phyloP scores from a whole-genome alignment of 768 basidiomycete species.

The Ramaria sp. region DNA sequence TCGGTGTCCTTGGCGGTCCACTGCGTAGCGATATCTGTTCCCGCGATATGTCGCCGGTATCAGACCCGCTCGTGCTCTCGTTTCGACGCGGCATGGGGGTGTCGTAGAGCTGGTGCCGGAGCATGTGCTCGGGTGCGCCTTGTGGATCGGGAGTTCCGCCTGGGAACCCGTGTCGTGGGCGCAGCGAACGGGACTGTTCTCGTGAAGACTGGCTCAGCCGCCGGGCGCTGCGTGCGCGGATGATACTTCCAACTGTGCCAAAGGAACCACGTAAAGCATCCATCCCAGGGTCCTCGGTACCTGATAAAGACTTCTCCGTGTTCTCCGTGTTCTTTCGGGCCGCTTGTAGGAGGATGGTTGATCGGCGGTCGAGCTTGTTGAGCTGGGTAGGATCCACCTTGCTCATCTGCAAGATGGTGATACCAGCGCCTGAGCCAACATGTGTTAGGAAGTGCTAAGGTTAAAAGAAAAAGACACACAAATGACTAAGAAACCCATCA shows the following conservation, averaged over 20 bases:
- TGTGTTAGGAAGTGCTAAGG: neutral
- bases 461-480: slow-evolving; percentile 25
- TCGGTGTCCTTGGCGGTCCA: slow-evolving; percentile 32
- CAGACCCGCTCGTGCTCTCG: slow-evolving; percentile 24
- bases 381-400: slow-evolving; percentile 82
- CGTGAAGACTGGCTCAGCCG: slow-evolving; percentile 36
- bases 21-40: slow-evolving; percentile 9
- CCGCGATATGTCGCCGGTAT: slow-evolving; percentile 15
- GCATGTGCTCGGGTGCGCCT: slow-evolving; percentile 36
- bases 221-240: slow-evolving; percentile 29
- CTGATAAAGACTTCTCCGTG: slow-evolving; percentile 42
- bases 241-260: slow-evolving; percentile 85
- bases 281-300: slow-evolving; percentile 84
- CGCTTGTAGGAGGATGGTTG: slow-evolving; percentile 87
- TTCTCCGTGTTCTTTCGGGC: slow-evolving; percentile 59
- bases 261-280: slow-evolving; percentile 87
- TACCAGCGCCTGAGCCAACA: slow-evolving; percentile 46
- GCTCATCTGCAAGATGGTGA: slow-evolving; percentile 91
- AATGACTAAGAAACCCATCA: slow-evolving; percentile 87
- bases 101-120: slow-evolving; percentile 82
- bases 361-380: slow-evolving; percentile 71
- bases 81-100: slow-evolving; percentile 55
- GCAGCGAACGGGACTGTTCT: slow-evolving; percentile 26
- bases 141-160: neutral
- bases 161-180: neutral